These are phyloP conservation scores for Boechera divaricarpa DNA, from an alignment of 345 rosid species.

Conservation along the genomic window DNA sequence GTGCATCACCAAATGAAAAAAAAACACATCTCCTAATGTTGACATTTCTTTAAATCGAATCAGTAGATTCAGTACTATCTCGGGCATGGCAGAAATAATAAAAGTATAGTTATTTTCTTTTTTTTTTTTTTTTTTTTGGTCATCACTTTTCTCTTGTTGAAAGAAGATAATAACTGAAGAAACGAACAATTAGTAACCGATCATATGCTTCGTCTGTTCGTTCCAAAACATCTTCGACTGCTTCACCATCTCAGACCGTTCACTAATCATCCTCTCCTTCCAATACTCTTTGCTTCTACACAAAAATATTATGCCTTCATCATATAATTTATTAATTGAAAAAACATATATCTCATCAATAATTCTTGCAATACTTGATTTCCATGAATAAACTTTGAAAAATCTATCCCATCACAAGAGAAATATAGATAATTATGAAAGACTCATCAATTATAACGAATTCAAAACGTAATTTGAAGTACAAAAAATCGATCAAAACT, in stretches of 20 bases:
- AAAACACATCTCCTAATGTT: background rate
- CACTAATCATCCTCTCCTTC: constrained; percentile 65
- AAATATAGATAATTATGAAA: background rate
- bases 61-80: background rate
- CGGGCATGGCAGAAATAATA: background rate
- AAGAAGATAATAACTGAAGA: constrained; percentile 4
- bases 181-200: constrained; percentile 57
- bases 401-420: background rate
- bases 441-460: background rate
- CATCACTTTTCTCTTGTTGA: background rate
- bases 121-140: background rate
- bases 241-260: constrained; percentile 70
- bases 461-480: background rate
- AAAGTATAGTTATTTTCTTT: too few species aligned
- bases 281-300: constrained; percentile 76
- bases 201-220: constrained; percentile 57
- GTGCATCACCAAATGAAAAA: background rate
- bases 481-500: background rate
- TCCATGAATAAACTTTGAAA: background rate
- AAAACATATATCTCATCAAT: constrained; percentile 1
- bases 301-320: constrained; percentile 5
- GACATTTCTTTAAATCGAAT: background rate
- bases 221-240: constrained; percentile 84
- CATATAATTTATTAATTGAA: background rate
- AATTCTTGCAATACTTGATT: background rate